A percentile compares a stretch with the other conserved stretches of the same genome.
phyloP scores from a whole-genome alignment of 306 rosid species.

The Fragaria ananassa region DNA sequence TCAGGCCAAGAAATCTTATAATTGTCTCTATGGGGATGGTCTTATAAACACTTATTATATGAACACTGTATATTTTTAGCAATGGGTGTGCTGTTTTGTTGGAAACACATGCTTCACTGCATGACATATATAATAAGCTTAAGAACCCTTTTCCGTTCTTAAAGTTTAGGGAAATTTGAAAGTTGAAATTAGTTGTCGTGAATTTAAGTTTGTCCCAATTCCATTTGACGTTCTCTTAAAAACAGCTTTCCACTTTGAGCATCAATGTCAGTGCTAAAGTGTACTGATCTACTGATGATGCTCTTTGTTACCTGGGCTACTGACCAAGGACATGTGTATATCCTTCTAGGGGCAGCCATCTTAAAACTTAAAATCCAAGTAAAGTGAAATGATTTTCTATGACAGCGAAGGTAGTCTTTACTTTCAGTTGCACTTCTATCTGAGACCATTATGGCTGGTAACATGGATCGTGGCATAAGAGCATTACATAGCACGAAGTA shows the following conservation, averaged over 20 bases:
- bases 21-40: background rate
- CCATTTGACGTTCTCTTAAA: background rate
- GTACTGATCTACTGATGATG: background rate
- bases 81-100: background rate
- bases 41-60: background rate
- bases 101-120: background rate
- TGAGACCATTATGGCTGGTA: background rate
- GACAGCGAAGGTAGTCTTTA: background rate
- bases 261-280: background rate
- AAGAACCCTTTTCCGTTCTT: background rate
- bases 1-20: background rate
- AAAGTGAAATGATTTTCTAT: background rate
- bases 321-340: background rate
- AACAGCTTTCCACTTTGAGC: background rate
- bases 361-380: background rate
- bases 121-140: background rate
- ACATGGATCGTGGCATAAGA: background rate
- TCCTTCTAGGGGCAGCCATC: background rate
- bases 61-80: background rate
- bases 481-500: background rate
- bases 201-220: background rate
- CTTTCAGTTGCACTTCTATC: background rate
- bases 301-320: background rate
- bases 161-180: background rate
- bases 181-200: background rate